Conservation (phyloP, 2,329 filamentous ascomycete species). For the Cordyceps fumosorosea region DNA sequence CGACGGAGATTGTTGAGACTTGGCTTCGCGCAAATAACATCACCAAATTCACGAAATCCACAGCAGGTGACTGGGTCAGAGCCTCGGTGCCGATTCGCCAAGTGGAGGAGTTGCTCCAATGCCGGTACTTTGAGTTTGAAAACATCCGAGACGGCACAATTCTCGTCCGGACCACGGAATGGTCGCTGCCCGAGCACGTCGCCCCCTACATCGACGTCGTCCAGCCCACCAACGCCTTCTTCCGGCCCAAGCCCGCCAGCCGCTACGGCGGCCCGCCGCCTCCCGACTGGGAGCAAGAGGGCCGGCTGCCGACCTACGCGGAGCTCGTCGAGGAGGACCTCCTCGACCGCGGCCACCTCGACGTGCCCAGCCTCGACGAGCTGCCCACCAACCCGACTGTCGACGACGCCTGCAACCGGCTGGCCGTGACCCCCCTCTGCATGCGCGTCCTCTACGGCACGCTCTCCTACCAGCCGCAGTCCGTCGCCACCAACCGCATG, state of each 20-base stretch:
- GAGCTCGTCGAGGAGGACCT: conserved; percentile 8
- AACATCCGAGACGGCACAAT: neutral
- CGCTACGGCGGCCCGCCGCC: conserved; percentile 10
- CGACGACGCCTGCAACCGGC: conserved; percentile 10
- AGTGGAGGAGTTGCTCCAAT: conserved; percentile 2
- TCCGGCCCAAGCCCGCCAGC: neutral
- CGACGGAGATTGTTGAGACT: neutral
- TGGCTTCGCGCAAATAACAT: conserved; percentile 1
- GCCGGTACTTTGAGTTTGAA: conserved; percentile 10
- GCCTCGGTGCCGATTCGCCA: neutral
- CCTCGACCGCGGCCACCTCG: conserved; percentile 6
- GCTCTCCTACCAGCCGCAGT: neutral
- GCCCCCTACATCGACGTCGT: neutral
- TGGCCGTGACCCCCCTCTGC: conserved; percentile 10
- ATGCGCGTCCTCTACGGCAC: conserved; percentile 13
- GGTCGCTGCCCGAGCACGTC: conserved; percentile 1
- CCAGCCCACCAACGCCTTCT: conserved; percentile 7
- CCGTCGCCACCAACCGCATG: conserved; percentile 6
- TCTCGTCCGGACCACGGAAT: conserved; percentile 4
- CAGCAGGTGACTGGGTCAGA: neutral
- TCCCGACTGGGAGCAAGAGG: conserved; percentile 9
- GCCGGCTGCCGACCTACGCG: neutral
- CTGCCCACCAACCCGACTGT: neutral
- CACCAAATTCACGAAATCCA: neutral
- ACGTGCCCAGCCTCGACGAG: conserved; percentile 4